Evolutionary conservation across 78 protist genomes (phyloP).

Genomic region (Pigoraptor vietnamica): DNA sequence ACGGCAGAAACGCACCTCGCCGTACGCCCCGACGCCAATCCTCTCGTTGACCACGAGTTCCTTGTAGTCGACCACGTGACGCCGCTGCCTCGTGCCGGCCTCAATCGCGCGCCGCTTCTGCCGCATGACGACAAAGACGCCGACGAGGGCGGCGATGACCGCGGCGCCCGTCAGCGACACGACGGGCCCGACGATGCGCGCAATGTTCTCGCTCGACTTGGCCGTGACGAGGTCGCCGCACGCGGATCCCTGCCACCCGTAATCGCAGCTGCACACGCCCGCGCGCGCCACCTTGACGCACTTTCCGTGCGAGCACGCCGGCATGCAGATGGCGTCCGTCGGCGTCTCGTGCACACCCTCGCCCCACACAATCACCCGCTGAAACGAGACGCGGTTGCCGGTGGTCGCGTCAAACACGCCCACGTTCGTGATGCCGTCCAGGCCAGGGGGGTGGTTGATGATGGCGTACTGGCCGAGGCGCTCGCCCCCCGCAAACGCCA

Average conservation of each 20-base stretch:
- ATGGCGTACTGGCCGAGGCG: background rate
- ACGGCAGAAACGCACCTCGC: too few species aligned
- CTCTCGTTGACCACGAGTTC: background rate
- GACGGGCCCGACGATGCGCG: background rate
- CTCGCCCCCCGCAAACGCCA: background rate
- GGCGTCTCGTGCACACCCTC: background rate
- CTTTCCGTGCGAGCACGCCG: background rate
- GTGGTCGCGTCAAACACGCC: background rate
- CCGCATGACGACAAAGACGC: background rate
- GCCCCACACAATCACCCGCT: background rate
- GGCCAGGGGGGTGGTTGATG: background rate
- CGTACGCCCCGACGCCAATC: background rate
- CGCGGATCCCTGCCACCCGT: background rate
- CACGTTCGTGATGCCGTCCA: background rate
- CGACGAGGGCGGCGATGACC: background rate
- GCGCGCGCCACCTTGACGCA: background rate
- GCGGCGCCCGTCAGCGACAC: background rate
- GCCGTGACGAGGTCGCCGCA: background rate
- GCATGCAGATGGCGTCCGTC: background rate
- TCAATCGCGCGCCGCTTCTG: background rate
- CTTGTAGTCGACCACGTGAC: background rate
- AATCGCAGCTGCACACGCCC: background rate
- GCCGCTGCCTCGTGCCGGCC: background rate
- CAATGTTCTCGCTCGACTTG: background rate
- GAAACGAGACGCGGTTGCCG: background rate